Conservation (phyloP, 306 rosid species). For the Fragaria nilgerrensis region DNA sequence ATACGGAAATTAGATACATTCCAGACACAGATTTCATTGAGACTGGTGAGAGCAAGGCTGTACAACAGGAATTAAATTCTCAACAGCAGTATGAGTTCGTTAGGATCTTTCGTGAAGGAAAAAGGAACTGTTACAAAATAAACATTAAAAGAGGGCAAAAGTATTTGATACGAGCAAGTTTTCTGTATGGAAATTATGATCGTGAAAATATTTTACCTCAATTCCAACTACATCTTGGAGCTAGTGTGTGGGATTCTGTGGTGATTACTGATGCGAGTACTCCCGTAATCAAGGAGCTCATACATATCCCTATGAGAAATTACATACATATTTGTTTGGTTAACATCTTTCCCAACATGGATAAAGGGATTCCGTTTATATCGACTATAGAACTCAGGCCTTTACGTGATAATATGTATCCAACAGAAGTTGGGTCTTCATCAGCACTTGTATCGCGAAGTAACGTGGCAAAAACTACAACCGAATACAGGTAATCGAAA, state of each 20-base stretch:
- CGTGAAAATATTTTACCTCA: too few relatives aligned
- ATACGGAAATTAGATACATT: not conserved
- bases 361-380: not conserved
- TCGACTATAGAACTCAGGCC: not conserved
- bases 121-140: not conserved
- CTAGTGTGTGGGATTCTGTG: too few relatives aligned
- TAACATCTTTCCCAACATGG: too few relatives aligned
- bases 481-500: not conserved
- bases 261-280: too few relatives aligned
- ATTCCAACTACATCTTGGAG: too few relatives aligned
- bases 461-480: not conserved
- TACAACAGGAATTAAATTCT: too few relatives aligned
- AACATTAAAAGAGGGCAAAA: not conserved
- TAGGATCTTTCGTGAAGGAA: not conserved
- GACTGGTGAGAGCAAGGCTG: not conserved
- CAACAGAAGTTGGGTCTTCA: not conserved
- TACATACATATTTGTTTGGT: conserved; percentile 21
- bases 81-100: not conserved
- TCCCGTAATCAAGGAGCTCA: too few relatives aligned
- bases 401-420: not conserved
- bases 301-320: not conserved
- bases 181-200: not conserved
- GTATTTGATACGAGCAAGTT: not conserved
- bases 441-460: accelerated
- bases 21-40: not conserved